A percentile compares a stretch with the other conserved stretches of the same genome.
These are phyloP conservation scores for Verticillium isaacii DNA, from an alignment of 2,329 filamentous ascomycete species.

Conservation along the genomic window DNA sequence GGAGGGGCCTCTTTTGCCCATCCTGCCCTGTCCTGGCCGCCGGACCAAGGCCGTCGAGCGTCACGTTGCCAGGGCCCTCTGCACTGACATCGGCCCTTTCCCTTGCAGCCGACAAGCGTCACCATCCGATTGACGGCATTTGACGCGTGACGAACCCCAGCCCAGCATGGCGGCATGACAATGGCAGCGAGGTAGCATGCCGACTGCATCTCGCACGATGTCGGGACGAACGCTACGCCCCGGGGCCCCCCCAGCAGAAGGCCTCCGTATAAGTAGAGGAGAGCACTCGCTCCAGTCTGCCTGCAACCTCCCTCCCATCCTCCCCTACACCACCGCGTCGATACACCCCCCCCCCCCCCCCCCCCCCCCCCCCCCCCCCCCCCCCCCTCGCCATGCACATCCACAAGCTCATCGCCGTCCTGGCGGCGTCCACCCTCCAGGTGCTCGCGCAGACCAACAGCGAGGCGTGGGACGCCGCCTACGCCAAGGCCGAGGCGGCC, in stretches of 20 bases:
- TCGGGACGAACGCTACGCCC: too few species aligned
- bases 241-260: too few species aligned
- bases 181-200: neutral
- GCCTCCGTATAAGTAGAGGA: too few species aligned
- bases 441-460: constrained; percentile 6
- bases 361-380: neutral
- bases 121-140: neutral
- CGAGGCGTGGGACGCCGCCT: constrained; percentile 59
- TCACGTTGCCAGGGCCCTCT: neutral
- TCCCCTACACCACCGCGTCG: neutral
- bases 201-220: too few species aligned
- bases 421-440: constrained; percentile 9
- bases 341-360: neutral
- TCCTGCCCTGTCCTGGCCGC: neutral
- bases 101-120: neutral
- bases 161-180: neutral
- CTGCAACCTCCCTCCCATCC: neutral
- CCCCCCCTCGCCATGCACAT: constrained; percentile 7
- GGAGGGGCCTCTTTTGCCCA: neutral
- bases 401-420: constrained; percentile 9
- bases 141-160: neutral
- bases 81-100: neutral
- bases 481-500: constrained; percentile 62
- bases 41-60: neutral
- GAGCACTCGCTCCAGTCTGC: neutral